Evolutionary conservation across 768 basidiomycete genomes (phyloP).

Genomic region (Lactarius evosmus): DNA sequence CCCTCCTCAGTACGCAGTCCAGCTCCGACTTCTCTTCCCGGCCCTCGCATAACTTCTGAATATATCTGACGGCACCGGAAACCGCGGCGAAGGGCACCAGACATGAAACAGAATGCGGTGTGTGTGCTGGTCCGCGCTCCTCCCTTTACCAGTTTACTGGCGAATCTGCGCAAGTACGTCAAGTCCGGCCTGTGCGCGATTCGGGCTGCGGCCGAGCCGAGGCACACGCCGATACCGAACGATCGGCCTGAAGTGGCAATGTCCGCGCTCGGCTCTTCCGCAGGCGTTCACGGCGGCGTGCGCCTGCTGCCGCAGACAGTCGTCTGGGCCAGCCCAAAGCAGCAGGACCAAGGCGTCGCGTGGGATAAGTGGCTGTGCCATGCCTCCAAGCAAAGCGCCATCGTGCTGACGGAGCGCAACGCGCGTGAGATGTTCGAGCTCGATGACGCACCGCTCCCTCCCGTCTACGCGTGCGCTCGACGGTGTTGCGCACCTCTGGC

Average conservation of each 20-base stretch:
- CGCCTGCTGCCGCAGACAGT: constrained; percentile 5
- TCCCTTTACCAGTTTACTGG: not conserved
- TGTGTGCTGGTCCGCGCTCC: not conserved
- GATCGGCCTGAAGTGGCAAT: constrained; percentile 3
- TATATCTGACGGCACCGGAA: not conserved
- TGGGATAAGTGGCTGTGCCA: constrained; percentile 19
- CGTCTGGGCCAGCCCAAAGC: constrained; percentile 4
- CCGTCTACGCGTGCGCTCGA: constrained; percentile 7
- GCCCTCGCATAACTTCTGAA: not conserved
- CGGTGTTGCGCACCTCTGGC: constrained; percentile 13
- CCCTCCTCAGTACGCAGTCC: not conserved
- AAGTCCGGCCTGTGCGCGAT: not conserved
- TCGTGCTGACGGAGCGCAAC: constrained; percentile 10
- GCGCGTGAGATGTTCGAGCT: constrained; percentile 1
- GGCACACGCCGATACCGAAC: not conserved
- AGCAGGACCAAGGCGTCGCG: not conserved
- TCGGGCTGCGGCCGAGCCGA: not conserved
- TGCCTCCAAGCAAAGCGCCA: constrained; percentile 10
- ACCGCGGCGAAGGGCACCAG: not conserved
- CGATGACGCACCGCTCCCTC: not conserved
- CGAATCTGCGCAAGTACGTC: not conserved
- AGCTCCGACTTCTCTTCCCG: not conserved
- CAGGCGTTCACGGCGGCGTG: not conserved
- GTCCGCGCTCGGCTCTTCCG: constrained; percentile 3
- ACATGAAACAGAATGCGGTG: not conserved